Evolutionary conservation across 2,329 filamentous ascomycete genomes (phyloP), one percentile per base, ranked within the genome.

Genomic region (Diaporthe citrichinensis): DNA sequence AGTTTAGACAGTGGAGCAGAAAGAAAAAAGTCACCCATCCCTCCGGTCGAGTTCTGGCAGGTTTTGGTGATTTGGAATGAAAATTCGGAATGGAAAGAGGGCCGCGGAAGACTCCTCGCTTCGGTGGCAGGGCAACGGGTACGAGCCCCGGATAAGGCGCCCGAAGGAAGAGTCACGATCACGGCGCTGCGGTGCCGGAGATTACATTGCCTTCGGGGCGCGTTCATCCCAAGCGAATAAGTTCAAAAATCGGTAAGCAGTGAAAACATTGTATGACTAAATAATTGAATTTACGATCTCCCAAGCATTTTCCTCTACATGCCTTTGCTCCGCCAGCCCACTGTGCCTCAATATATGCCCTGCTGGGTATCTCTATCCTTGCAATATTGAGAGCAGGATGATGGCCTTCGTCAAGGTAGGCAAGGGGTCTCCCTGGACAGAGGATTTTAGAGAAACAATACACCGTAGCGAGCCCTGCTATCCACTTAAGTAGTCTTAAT

Each of bases 161-260:
- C 65, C 31, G 31, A 23, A 53, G 31, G 46, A 36, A 53, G 65
- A 53, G 65, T 53, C 65, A 39, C 31, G 46, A 39, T 53, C n/a
- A 6, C 44, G n/a, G 46, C 65, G 65, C 6, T 25, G 25, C 14
- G n/a, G n/a, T 53, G 23, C 46, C 65, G 65, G 65, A 68, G n/a
- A 53, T 68, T 68, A 14, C 46, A 7, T 28, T n/a, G 31, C 46
- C 14, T 25, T 68, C 17, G 31, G 5, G 62, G 31, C 23, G 4
- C 39, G 4, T 20, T 4, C 10, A 12, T 34, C 17, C 46, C 46
- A 39, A 20, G 14, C 31, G 4, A 36, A 39, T 0, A 23, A 14
- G 4, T 25, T 49, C 23, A 36, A 12, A 28, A 6, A 17, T 17
- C 9, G 23, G 4, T 36, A 9, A 12, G 20, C 3, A 31, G 3